These are phyloP conservation scores for Diaporthe sp. DNA, from an alignment of 2,329 filamentous ascomycete genomes.

Conservation along the genomic window DNA sequence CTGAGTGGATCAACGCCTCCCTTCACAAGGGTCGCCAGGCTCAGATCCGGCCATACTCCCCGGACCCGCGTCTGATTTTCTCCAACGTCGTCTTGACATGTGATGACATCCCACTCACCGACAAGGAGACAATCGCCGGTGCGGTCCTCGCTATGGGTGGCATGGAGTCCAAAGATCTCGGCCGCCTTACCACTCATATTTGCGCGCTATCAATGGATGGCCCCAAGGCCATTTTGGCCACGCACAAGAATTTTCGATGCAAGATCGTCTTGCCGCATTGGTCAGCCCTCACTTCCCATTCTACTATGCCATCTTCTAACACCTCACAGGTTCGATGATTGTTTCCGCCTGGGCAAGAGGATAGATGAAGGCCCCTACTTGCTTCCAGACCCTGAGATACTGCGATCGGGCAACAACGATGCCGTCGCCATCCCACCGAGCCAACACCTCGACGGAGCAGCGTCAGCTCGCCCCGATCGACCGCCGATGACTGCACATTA, in stretches of 20 bases:
- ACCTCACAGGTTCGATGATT: constrained; percentile 87
- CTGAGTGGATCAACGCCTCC: constrained; percentile 83
- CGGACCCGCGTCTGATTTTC: constrained; percentile 92
- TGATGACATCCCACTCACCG: constrained; percentile 85
- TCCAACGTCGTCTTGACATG: constrained; percentile 86
- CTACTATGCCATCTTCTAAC: not conserved
- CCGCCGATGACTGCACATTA: constrained; percentile 54
- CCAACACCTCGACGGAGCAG: constrained; percentile 77
- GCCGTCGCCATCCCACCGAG: constrained; percentile 69
- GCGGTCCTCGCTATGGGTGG: constrained; percentile 92
- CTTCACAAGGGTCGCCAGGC: constrained; percentile 78
- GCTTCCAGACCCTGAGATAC: constrained; percentile 87
- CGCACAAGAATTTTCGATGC: constrained; percentile 75
- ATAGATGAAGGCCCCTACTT: constrained; percentile 91
- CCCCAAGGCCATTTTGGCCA: constrained; percentile 75
- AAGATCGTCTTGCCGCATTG: constrained; percentile 95
- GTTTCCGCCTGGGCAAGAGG: constrained; percentile 89
- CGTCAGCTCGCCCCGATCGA: constrained; percentile 60
- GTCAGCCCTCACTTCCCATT: constrained; percentile 60
- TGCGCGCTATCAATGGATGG: constrained; percentile 85
- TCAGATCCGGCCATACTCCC: constrained; percentile 87
- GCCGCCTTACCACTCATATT: constrained; percentile 86
- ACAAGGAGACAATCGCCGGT: constrained; percentile 93
- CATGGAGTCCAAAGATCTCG: constrained; percentile 79
- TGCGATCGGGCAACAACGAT: constrained; percentile 71